phyloP scores from a whole-genome alignment of 345 rosid genomes.

The Erysimum cheiranthoides region DNA sequence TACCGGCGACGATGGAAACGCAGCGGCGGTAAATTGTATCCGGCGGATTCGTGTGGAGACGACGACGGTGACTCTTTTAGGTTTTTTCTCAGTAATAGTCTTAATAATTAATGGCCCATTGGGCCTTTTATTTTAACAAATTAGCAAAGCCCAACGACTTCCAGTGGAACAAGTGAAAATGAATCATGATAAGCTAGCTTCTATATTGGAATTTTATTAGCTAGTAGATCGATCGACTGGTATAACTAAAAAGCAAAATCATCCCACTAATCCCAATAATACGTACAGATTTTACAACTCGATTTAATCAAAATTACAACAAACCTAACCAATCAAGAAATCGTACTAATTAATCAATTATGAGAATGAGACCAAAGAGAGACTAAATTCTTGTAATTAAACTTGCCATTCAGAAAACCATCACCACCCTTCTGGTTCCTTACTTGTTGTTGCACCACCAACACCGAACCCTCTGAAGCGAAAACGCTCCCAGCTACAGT shows the following conservation, averaged over 20 bases:
- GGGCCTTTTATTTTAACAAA: not conserved
- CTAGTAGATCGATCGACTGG: not conserved
- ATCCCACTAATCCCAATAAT: constrained; percentile 35
- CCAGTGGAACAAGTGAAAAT: not conserved
- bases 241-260: not conserved
- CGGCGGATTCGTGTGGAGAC: constrained; percentile 1
- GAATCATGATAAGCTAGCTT: not conserved
- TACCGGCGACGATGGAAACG: constrained; percentile 16
- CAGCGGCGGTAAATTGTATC: constrained; percentile 1
- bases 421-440: constrained; percentile 44
- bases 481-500: constrained; percentile 58
- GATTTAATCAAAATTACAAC: constrained; percentile 6
- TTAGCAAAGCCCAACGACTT: not conserved
- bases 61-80: constrained; percentile 23
- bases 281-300: constrained; percentile 20
- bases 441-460: constrained; percentile 78
- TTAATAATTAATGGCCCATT: constrained; percentile 13
- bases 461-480: constrained; percentile 57
- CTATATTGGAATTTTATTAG: constrained; percentile 20
- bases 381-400: constrained; percentile 39
- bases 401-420: constrained; percentile 45
- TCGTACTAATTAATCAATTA: constrained; percentile 8
- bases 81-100: not conserved
- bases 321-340: constrained; percentile 19
- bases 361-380: constrained; percentile 25